These are phyloP conservation scores for Tetracentron sinense DNA, from an alignment of 164 flowering plant genomes.

Conservation along the genomic window DNA sequence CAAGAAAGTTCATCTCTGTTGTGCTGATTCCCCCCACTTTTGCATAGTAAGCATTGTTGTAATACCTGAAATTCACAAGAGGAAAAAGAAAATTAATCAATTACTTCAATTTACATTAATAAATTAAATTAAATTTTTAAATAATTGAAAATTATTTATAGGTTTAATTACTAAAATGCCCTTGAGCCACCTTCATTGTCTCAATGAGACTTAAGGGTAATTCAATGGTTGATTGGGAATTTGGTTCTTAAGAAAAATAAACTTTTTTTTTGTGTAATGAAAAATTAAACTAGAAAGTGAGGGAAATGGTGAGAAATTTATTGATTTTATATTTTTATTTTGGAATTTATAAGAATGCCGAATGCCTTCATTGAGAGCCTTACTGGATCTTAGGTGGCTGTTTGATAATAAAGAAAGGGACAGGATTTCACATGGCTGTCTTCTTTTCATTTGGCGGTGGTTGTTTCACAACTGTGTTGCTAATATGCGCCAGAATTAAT, in stretches of 20 bases:
- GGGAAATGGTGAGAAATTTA: not conserved
- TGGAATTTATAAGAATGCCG: not conserved
- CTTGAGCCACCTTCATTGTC: too few relatives aligned
- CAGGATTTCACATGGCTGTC: not conserved
- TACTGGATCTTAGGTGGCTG: not conserved
- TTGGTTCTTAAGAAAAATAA: too few relatives aligned
- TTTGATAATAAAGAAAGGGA: too few relatives aligned
- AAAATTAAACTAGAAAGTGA: too few relatives aligned
- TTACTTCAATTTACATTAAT: not conserved
- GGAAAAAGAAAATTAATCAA: not conserved
- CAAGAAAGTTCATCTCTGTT: conserved; percentile 74
- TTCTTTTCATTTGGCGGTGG: not conserved
- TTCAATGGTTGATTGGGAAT: too few relatives aligned
- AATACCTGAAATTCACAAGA: conserved; percentile 46
- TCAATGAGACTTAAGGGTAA: too few relatives aligned
- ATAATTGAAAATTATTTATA: not conserved
- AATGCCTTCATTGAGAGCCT: not conserved
- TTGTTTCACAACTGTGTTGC: not conserved
- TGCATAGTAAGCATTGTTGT: conserved; percentile 97
- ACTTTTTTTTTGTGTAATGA: too few relatives aligned
- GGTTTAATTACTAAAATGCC: too few relatives aligned
- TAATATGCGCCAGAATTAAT: too few relatives aligned
- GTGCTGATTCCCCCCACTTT: conserved; percentile 92
- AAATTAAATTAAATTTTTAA: not conserved
- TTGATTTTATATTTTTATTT: not conserved